phyloP scores from a whole-genome alignment of 768 basidiomycete species.

The Panaeolus cyanescens region DNA sequence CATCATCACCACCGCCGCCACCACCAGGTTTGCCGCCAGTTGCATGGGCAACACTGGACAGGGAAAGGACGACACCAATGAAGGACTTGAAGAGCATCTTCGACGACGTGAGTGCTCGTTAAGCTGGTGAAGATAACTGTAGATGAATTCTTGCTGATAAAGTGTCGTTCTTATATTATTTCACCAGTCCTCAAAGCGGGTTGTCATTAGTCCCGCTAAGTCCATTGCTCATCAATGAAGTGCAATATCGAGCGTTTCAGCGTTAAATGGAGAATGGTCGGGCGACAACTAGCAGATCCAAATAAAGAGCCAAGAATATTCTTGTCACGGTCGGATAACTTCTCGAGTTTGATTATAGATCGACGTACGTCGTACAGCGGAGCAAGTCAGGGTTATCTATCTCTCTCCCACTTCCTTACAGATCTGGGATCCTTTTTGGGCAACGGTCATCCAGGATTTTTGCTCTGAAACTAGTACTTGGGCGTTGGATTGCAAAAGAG shows the following conservation, averaged over 20 bases:
- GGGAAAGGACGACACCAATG: not conserved
- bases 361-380: not conserved
- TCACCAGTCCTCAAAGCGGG: not conserved
- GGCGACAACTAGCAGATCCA: slow-evolving; percentile 1
- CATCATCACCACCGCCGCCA: slow-evolving; percentile 22
- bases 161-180: not conserved
- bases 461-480: too few species aligned
- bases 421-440: not conserved
- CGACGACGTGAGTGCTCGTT: not conserved
- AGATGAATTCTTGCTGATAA: not conserved
- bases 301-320: not conserved
- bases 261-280: not conserved
- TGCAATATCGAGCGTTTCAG: not conserved
- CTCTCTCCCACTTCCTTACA: not conserved
- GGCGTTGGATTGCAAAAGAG: not conserved
- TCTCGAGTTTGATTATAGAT: not conserved
- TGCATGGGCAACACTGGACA: not conserved
- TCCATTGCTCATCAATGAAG: not conserved
- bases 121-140: not conserved
- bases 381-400: too few species aligned
- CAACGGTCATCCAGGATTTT: too few species aligned
- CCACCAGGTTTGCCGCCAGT: not conserved
- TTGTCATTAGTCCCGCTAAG: slow-evolving; percentile 1
- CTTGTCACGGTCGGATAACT: not conserved
- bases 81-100: slow-evolving; percentile 1